Percentiles rank a stretch among this genome's conserved stretches.
phyloP scores from a whole-genome alignment of 2,329 filamentous ascomycete genomes.

The Neopestalotiopsis sp. region DNA sequence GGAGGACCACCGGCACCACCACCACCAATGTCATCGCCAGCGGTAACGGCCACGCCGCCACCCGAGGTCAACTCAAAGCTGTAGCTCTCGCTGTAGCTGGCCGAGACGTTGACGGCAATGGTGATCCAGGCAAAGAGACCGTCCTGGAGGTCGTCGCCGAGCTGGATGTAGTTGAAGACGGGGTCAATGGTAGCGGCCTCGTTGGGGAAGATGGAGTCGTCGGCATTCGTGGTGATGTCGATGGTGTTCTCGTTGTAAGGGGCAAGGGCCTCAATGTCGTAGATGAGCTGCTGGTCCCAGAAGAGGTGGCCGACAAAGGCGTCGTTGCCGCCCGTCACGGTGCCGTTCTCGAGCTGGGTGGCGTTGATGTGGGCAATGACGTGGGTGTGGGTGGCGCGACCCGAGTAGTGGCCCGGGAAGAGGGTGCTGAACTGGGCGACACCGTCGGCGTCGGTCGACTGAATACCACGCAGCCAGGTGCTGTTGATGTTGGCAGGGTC shows the following conservation, averaged over 20 bases:
- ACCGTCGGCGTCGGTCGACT: slow-evolving; percentile 46
- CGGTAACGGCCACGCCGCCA: slow-evolving; percentile 3
- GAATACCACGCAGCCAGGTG: slow-evolving; percentile 48
- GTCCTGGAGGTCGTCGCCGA: slow-evolving; percentile 13
- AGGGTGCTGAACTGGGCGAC: slow-evolving; percentile 47
- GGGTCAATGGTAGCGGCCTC: slow-evolving; percentile 9
- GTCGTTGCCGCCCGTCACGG: slow-evolving; percentile 49
- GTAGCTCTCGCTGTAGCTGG: slow-evolving; percentile 12
- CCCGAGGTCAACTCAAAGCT: slow-evolving; percentile 1
- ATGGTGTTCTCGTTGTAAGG: slow-evolving; percentile 13
- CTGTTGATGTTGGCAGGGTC: slow-evolving; percentile 44
- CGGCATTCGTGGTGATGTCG: slow-evolving; percentile 2
- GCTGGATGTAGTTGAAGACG: slow-evolving; percentile 13
- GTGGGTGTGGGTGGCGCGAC: slow-evolving; percentile 55
- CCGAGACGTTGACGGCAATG: slow-evolving; percentile 9
- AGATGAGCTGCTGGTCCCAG: slow-evolving; percentile 65
- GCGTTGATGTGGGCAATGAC: slow-evolving; percentile 50
- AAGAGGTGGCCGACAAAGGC: slow-evolving; percentile 69
- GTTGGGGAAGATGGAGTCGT: slow-evolving; percentile 15
- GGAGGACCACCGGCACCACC: not conserved
- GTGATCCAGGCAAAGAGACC: slow-evolving; percentile 15
- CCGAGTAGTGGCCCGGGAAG: slow-evolving; percentile 51
- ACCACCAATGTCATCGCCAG: slow-evolving; percentile 6
- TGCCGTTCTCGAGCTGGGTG: slow-evolving; percentile 45
- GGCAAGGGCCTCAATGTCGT: slow-evolving; percentile 18